phyloP scores from a whole-genome alignment of 345 rosid genomes.

The Durio zibethinus region DNA sequence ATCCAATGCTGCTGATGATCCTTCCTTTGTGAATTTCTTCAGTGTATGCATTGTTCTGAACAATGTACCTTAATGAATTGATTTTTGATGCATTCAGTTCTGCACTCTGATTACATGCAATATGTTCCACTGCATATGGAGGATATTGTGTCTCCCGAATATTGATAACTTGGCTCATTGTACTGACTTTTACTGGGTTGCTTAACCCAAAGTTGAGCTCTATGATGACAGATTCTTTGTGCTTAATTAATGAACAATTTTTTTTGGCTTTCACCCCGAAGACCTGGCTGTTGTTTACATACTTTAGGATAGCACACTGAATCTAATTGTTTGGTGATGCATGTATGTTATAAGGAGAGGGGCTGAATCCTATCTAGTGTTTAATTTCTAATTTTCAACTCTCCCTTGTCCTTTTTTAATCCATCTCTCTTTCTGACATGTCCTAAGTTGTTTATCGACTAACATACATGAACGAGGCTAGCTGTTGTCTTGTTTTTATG shows the following conservation, averaged over 20 bases:
- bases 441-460: not conserved
- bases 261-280: not conserved
- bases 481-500: not conserved
- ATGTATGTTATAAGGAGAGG: not conserved
- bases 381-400: not conserved
- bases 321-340: not conserved
- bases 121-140: not conserved
- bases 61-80: not conserved
- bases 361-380: not conserved
- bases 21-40: conserved; percentile 82
- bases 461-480: not conserved
- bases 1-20: conserved; percentile 53
- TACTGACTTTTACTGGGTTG: not conserved
- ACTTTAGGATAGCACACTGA: not conserved
- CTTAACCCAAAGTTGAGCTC: not conserved
- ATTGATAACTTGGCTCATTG: not conserved
- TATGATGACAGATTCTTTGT: not conserved
- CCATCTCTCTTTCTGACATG: not conserved
- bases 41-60: conserved; percentile 42
- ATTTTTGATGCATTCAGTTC: not conserved
- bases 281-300: not conserved
- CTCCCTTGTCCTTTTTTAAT: not conserved
- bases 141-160: not conserved
- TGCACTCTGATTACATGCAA: not conserved
- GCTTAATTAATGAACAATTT: not conserved